Evolutionary conservation across 331 rosid species (phyloP).

Genomic region (Cydonia oblonga): DNA sequence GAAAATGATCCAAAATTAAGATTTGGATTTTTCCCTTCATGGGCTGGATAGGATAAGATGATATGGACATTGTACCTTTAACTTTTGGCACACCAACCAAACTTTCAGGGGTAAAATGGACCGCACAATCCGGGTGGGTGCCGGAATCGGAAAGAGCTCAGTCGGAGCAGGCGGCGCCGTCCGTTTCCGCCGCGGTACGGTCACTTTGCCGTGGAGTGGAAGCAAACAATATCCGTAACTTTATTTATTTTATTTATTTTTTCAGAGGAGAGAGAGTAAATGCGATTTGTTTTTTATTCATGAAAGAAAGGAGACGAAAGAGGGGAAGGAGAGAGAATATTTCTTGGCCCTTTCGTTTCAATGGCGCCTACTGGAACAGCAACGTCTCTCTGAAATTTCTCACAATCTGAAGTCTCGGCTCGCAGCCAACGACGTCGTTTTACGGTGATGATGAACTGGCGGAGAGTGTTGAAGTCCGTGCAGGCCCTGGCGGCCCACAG

Average conservation of each 20-base stretch:
- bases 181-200: neutral
- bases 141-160: neutral
- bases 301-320: neutral
- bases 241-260: neutral
- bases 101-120: neutral
- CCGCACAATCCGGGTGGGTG: neutral
- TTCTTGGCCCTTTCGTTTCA: slow-evolving; percentile 13
- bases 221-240: slow-evolving; percentile 1
- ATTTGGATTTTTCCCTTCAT: no score
- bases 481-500: slow-evolving; percentile 74
- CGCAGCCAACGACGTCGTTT: neutral
- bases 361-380: slow-evolving; percentile 23
- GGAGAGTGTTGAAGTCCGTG: slow-evolving; percentile 81
- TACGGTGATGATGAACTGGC: slow-evolving; percentile 56
- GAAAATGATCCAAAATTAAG: no score
- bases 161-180: neutral
- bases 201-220: slow-evolving; percentile 23
- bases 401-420: neutral
- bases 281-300: slow-evolving; percentile 20
- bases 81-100: neutral
- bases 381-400: neutral
- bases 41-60: neutral
- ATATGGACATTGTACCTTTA: no score
- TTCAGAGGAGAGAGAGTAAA: neutral
- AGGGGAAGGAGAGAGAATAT: neutral